Evolutionary conservation across 1,284 basidiomycete genomes (phyloP).

Genomic region (Polyporus tsugae): DNA sequence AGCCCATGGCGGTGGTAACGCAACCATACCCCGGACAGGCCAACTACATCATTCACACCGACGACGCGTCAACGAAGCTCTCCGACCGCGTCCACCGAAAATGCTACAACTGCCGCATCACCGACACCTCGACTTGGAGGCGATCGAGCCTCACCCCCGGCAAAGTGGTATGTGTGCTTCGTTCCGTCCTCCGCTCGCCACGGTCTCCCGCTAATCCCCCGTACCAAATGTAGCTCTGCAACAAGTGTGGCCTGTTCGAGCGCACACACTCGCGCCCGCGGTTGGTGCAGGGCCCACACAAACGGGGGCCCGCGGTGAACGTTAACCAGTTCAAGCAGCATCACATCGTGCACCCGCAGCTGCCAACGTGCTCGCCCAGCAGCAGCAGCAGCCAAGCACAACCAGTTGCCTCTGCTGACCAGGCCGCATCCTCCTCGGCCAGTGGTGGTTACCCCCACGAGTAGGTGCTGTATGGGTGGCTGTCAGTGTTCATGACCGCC

Average conservation of each 20-base stretch:
- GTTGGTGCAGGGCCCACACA: constrained; percentile 84
- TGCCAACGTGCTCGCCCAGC: constrained; percentile 3
- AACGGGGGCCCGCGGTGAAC: constrained; percentile 70
- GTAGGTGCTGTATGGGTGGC: too few species aligned
- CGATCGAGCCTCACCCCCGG: constrained; percentile 79
- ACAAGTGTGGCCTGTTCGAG: constrained; percentile 86
- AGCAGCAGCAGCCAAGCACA: constrained; percentile 18
- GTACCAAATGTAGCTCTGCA: constrained; percentile 67
- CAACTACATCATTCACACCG: constrained; percentile 43
- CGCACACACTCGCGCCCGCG: constrained; percentile 79
- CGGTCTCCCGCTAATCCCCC: not conserved
- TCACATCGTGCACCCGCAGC: constrained; percentile 34
- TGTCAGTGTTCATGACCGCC: too few species aligned
- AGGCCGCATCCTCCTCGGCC: too few species aligned
- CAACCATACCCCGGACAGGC: constrained; percentile 47
- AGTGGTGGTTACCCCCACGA: too few species aligned
- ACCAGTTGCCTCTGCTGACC: too few species aligned
- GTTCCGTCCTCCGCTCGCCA: not conserved
- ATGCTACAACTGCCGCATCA: constrained; percentile 85
- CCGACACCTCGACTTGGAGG: constrained; percentile 86
- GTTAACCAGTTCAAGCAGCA: constrained; percentile 41
- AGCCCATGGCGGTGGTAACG: constrained; percentile 40
- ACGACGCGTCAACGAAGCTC: constrained; percentile 80
- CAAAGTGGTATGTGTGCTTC: constrained; percentile 70
- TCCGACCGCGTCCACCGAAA: constrained; percentile 76